Conservation (phyloP, 1,284 basidiomycete genomes). For the Pseudozyma hubeiensis region DNA sequence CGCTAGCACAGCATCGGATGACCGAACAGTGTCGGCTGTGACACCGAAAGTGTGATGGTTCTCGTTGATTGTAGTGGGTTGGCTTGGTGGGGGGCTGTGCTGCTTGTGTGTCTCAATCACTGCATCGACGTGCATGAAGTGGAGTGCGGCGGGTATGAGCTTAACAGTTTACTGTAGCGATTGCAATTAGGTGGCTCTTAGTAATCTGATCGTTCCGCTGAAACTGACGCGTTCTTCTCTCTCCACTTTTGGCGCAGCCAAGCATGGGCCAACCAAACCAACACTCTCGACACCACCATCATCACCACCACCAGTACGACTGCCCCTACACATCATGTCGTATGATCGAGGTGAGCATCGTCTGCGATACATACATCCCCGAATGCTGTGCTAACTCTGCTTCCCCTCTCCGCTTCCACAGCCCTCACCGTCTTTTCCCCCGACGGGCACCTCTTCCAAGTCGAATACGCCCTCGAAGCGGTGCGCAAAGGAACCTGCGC, state of each 20-base stretch:
- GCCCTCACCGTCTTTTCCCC: conserved; percentile 94
- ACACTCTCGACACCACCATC: conserved; percentile 1
- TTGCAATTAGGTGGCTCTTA: conserved; percentile 16
- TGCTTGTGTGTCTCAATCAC: too few species aligned
- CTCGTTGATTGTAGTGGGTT: too few species aligned
- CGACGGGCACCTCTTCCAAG: conserved; percentile 87
- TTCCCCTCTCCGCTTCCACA: conserved; percentile 9
- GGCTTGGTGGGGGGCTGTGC: too few species aligned
- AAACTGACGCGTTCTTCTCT: conserved; percentile 37
- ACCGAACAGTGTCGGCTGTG: too few species aligned
- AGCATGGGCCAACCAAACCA: conserved; percentile 12
- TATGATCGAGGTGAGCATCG: conserved; percentile 57
- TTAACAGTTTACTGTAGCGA: background rate
- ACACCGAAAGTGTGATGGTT: too few species aligned
- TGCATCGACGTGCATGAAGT: conserved; percentile 8
- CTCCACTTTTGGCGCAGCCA: conserved; percentile 2
- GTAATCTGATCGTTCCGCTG: conserved; percentile 17
- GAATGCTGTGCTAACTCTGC: background rate
- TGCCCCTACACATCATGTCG: conserved; percentile 27
- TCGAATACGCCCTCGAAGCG: conserved; percentile 97
- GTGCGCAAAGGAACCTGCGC: conserved; percentile 97
- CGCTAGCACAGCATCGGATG: too few species aligned
- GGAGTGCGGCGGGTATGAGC: background rate
- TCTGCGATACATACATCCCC: background rate
- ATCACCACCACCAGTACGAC: background rate